phyloP scores from a whole-genome alignment of 805 yeast species.

The Sugiyamaella lignohabitans region DNA sequence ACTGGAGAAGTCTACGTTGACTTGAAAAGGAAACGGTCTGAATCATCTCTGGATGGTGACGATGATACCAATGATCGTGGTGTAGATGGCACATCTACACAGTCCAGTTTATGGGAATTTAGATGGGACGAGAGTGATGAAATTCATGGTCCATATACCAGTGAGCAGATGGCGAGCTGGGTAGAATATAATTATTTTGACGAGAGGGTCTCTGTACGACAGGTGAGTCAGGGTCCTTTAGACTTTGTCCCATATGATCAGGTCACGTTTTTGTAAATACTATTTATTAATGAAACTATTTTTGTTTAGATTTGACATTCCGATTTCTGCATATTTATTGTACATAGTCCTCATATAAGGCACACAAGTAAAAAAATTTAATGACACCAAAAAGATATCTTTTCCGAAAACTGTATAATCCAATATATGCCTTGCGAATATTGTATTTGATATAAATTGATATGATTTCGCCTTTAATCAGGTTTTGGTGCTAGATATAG shows the following conservation, averaged over 20 bases:
- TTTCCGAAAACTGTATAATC: too few relatives aligned
- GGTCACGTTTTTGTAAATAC: background rate
- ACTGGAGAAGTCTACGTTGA: constrained; percentile 37
- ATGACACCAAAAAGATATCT: too few relatives aligned
- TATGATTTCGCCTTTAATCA: too few relatives aligned
- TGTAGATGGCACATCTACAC: too few relatives aligned
- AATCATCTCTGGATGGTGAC: constrained; percentile 9
- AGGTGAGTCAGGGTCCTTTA: constrained; percentile 10
- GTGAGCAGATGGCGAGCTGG: constrained; percentile 48
- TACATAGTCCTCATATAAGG: too few relatives aligned
- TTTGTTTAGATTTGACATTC: too few relatives aligned
- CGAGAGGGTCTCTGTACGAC: constrained; percentile 38
- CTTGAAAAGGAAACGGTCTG: constrained; percentile 22
- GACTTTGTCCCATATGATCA: constrained; percentile 4
- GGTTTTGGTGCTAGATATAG: too few relatives aligned
- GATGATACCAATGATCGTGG: constrained; percentile 28
- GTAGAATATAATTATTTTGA: constrained; percentile 40
- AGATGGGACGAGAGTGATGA: constrained; percentile 40
- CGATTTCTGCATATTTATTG: too few relatives aligned
- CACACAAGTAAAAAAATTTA: too few relatives aligned
- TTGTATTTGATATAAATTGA: too few relatives aligned
- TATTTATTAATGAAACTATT: too few relatives aligned
- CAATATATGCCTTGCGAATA: too few relatives aligned
- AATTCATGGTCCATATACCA: constrained; percentile 47
- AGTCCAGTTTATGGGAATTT: constrained; percentile 49